Conservation (phyloP, 2,329 filamentous ascomycete genomes). For the Dothidotthia symphoricarpi region DNA sequence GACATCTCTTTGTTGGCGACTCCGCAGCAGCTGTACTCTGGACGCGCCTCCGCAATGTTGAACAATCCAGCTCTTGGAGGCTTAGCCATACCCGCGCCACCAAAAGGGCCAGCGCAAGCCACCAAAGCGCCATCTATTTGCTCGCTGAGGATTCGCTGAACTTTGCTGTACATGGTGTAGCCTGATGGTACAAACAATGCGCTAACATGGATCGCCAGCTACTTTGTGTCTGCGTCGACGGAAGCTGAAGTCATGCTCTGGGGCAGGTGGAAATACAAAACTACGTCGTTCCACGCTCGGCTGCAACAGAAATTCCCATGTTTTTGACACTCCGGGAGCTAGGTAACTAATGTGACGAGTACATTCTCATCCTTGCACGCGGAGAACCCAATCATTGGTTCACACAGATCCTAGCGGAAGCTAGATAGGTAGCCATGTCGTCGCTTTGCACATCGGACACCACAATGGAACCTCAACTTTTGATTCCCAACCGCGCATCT, state of each 20-base stretch:
- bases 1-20: too few relatives aligned
- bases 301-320: slow-evolving; percentile 5
- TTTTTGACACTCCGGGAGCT: slow-evolving; percentile 14
- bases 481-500: slow-evolving; percentile 20
- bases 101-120: slow-evolving; percentile 23
- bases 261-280: slow-evolving; percentile 19
- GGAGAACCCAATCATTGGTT: slow-evolving; percentile 14
- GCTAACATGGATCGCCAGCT: slow-evolving; percentile 22
- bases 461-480: slow-evolving; percentile 13
- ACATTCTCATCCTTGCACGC: slow-evolving; percentile 11
- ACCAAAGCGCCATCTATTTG: slow-evolving; percentile 10
- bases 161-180: slow-evolving; percentile 17
- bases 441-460: slow-evolving; percentile 15
- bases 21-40: slow-evolving; percentile 1
- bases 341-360: slow-evolving; percentile 21
- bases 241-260: slow-evolving; percentile 26
- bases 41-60: slow-evolving; percentile 7
- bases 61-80: slow-evolving; percentile 15
- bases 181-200: slow-evolving; percentile 24
- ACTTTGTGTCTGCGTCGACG: slow-evolving; percentile 13
- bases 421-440: slow-evolving; percentile 24
- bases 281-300: slow-evolving; percentile 21
- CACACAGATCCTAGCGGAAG: slow-evolving; percentile 18
- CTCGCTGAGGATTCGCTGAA: slow-evolving; percentile 17
- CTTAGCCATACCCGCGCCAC: slow-evolving; percentile 16